Percentiles rank a stretch among this genome's conserved stretches.
phyloP scores from a whole-genome alignment of 2,329 filamentous ascomycete genomes.

The Diplodia mutila region DNA sequence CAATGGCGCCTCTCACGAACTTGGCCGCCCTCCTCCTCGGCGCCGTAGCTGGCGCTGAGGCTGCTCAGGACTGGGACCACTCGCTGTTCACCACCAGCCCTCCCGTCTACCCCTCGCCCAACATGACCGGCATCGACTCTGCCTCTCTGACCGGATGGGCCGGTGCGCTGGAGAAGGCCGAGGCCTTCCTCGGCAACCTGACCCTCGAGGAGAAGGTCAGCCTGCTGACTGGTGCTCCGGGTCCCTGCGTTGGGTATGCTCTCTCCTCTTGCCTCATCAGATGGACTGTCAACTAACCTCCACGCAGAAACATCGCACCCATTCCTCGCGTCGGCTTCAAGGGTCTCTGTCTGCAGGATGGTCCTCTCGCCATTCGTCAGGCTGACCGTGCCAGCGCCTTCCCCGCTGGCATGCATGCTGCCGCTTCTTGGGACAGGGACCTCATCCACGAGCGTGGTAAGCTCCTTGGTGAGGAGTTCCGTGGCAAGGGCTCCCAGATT shows the following conservation, averaged over 20 bases:
- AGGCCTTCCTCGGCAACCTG: conserved; percentile 40
- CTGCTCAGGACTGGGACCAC: conserved; percentile 27
- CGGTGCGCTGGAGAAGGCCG: conserved; percentile 41
- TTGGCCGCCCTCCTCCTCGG: conserved; percentile 20
- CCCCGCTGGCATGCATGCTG: conserved; percentile 43
- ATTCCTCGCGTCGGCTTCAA: conserved; percentile 45
- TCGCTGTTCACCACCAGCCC: conserved; percentile 28
- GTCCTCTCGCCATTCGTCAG: conserved; percentile 37
- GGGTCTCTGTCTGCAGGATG: conserved; percentile 48
- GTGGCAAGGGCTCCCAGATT: conserved; percentile 45
- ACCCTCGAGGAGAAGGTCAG: conserved; percentile 46
- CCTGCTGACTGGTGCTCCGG: conserved; percentile 44
- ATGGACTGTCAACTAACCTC: neutral
- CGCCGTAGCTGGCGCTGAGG: conserved; percentile 24
- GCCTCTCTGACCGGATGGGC: conserved; percentile 35
- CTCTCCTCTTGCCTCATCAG: neutral
- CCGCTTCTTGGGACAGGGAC: conserved; percentile 46
- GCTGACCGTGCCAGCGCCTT: conserved; percentile 40
- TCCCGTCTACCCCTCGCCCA: conserved; percentile 28
- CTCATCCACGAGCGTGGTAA: conserved; percentile 40
- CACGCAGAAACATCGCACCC: conserved; percentile 36
- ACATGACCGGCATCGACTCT: conserved; percentile 23
- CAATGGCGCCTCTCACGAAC: conserved; percentile 25
- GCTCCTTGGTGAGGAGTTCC: conserved; percentile 39
- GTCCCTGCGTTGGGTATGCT: conserved; percentile 38